phyloP scores from a whole-genome alignment of 2,329 filamentous ascomycete species.

The Talaromyces islandicus region DNA sequence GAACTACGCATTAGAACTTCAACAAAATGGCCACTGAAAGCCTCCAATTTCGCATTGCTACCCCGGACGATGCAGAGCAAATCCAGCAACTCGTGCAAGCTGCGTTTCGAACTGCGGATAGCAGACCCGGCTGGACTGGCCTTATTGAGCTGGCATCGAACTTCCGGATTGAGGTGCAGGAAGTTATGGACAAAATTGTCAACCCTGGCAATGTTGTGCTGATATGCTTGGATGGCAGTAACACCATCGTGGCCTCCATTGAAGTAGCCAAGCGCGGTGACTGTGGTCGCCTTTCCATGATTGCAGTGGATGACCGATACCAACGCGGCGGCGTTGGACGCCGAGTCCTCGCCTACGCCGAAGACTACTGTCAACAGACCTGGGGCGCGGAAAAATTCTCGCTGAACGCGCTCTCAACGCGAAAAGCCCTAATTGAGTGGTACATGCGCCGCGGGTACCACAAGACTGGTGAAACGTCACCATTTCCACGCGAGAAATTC shows the following conservation, averaged over 20 bases:
- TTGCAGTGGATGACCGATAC: slow-evolving; percentile 17
- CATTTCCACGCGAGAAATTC: slow-evolving; percentile 18
- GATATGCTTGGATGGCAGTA: slow-evolving; percentile 12
- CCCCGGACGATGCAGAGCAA: slow-evolving; percentile 27
- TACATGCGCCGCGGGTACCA: slow-evolving; percentile 24
- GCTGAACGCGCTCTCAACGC: slow-evolving; percentile 24
- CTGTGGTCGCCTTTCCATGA: slow-evolving; percentile 18
- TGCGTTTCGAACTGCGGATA: slow-evolving; percentile 38
- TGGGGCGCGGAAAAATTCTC: slow-evolving; percentile 16
- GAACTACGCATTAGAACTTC: neutral
- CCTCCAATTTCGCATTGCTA: slow-evolving; percentile 35
- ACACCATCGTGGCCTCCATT: slow-evolving; percentile 16
- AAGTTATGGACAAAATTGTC: slow-evolving; percentile 21
- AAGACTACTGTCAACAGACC: slow-evolving; percentile 18
- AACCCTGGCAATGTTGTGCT: slow-evolving; percentile 22
- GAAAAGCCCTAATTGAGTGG: slow-evolving; percentile 23
- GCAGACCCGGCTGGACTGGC: slow-evolving; percentile 30
- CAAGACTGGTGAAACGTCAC: slow-evolving; percentile 17
- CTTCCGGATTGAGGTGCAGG: slow-evolving; percentile 19
- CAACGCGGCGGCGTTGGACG: slow-evolving; percentile 21
- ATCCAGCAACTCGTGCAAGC: slow-evolving; percentile 34
- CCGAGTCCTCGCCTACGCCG: slow-evolving; percentile 22
- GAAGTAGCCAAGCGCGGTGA: slow-evolving; percentile 14
- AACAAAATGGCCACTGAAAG: slow-evolving; percentile 12
- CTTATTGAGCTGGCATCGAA: slow-evolving; percentile 22